Conservation (phyloP, 768 basidiomycete genomes). For the Rhizopogon rudus region DNA sequence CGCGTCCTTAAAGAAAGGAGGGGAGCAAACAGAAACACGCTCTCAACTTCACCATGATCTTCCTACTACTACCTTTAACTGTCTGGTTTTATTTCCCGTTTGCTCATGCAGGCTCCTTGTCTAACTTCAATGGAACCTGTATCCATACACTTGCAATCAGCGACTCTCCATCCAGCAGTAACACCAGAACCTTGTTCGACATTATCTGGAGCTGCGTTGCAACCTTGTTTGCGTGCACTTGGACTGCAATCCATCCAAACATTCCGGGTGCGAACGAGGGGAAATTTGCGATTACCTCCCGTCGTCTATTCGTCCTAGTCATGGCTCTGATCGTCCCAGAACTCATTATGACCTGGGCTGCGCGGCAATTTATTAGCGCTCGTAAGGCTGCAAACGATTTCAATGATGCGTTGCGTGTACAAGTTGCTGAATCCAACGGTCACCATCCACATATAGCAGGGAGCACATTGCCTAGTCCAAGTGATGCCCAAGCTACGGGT, state of each 20-base stretch:
- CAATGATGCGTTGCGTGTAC: background rate
- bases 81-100: background rate
- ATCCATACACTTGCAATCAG: background rate
- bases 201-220: conserved; percentile 24
- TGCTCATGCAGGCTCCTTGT: background rate
- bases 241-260: conserved; percentile 28
- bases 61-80: background rate
- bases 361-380: conserved; percentile 20
- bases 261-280: conserved; percentile 16
- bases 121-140: background rate
- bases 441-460: background rate
- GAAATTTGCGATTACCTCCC: background rate
- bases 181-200: conserved; percentile 24
- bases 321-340: conserved; percentile 24
- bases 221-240: conserved; percentile 26
- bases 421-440: background rate
- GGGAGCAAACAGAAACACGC: background rate
- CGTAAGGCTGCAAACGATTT: background rate
- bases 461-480: background rate
- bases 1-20: background rate
- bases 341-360: conserved; percentile 23
- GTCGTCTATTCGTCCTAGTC: conserved; percentile 14
- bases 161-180: background rate
- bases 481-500: background rate
- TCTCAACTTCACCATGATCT: background rate